Base-by-base conservation (phyloP, 169 alveolate genomes). In the Babesia divergens region DNA sequence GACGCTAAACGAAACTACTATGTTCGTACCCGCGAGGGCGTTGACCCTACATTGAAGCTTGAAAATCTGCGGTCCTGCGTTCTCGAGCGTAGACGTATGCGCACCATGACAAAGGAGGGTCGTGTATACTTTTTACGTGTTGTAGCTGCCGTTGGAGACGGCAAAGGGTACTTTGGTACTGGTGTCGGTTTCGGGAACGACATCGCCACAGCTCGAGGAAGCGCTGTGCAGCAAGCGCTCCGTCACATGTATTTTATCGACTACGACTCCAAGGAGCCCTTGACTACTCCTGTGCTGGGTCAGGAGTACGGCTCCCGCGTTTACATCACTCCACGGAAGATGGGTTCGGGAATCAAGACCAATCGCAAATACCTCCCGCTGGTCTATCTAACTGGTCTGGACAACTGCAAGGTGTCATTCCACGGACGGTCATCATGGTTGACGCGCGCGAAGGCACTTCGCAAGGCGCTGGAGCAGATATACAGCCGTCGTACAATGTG, bases 181-280 rank as follows among this genome's bases (percentile, higher is more conserved):
- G 93, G 93, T 14, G 90, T 88, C 24, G 93, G 93, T 2, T 83
- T 76, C 70, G 93, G 93, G 42, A 83, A 83, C 70, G 87, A 88
- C 74, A 53, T 88, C 13, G 82, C 75, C 38, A 80, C 84, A 13
- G 93, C 93, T 11, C 65, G 89, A 13, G 80, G 69, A 50, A 74
- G 80, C 44, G 90, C 89, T 26, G 74, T 84, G 6, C 74, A 80
- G 65, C 74, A 79, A 54, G 89, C 91, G 18, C 81, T 88, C n/a
- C 77, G 84, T 44, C 66, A 82, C 53, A 67, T 88, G 89, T 86
- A 67, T 62, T 88, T 88, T 54, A 62, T 88, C 40, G 93, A 88
- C 65, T 88, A 58, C 54, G 89, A 88, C 49, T 84, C 84, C 43
- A 82, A 82, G 69, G 87, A 83, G 65, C 81, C 85, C 37, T 59